Conservation (phyloP, 2,329 filamentous ascomycete species). For the Ceratocystis albifundus region DNA sequence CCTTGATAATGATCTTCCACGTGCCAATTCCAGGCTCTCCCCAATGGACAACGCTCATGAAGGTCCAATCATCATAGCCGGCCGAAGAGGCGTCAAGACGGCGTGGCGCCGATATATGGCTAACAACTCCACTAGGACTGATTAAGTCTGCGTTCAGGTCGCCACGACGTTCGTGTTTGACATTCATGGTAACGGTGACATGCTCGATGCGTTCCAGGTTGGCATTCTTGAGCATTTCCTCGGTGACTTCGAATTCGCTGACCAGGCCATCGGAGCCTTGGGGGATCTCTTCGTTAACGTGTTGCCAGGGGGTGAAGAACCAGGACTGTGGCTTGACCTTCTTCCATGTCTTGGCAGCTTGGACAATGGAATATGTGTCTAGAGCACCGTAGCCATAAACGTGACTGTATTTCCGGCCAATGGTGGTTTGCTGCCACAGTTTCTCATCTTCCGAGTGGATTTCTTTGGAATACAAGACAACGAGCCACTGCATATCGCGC, state of each 20-base stretch:
- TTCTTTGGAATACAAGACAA: constrained; percentile 70
- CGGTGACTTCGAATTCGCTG: constrained; percentile 69
- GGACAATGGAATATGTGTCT: constrained; percentile 74
- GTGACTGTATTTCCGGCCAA: constrained; percentile 83
- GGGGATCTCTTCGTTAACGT: constrained; percentile 74
- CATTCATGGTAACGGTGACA: constrained; percentile 95
- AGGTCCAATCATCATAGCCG: constrained; percentile 93
- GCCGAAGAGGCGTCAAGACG: constrained; percentile 50
- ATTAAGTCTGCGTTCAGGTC: constrained; percentile 86
- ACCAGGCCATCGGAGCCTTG: constrained; percentile 71
- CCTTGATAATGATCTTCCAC: constrained; percentile 85
- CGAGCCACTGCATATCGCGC: constrained; percentile 90
- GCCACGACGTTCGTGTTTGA: constrained; percentile 74
- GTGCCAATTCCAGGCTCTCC: constrained; percentile 77
- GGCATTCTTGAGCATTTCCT: constrained; percentile 65
- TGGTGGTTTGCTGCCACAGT: constrained; percentile 70
- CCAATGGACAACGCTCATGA: constrained; percentile 98
- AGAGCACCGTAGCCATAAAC: constrained; percentile 94
- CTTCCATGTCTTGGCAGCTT: constrained; percentile 73
- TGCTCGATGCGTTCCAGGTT: constrained; percentile 86
- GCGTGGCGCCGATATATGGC: constrained; percentile 69
- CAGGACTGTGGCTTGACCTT: constrained; percentile 91
- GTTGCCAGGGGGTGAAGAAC: constrained; percentile 87
- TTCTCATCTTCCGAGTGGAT: constrained; percentile 55
- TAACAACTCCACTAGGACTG: constrained; percentile 70